Percentiles rank a stretch among this genome's conserved stretches.
These are phyloP conservation scores for Diversispora eburnea DNA, from an alignment of 192 early-diverging fungal species.

Conservation along the genomic window DNA sequence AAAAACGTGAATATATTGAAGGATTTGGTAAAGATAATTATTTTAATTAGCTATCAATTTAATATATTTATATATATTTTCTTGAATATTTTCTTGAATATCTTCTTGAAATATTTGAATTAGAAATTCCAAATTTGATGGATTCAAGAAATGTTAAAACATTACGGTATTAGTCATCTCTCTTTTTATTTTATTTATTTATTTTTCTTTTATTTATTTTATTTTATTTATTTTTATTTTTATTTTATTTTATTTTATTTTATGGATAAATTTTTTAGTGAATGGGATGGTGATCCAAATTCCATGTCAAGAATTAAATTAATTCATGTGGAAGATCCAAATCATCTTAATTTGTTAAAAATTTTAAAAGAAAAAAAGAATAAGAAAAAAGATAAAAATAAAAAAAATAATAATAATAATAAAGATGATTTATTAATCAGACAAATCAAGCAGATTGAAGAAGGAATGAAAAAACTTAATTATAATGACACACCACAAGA, in stretches of 20 bases:
- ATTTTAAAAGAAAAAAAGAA: no score
- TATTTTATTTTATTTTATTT: not conserved
- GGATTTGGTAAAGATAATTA: slow-evolving; percentile 46
- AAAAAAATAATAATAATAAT: no score
- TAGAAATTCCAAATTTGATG: slow-evolving; percentile 56
- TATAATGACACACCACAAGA: no score
- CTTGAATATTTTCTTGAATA: not conserved
- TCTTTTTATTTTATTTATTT: not conserved
- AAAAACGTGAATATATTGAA: slow-evolving; percentile 48
- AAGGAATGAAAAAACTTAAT: no score
- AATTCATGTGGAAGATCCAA: slow-evolving; percentile 36
- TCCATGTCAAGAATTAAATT: slow-evolving; percentile 45
- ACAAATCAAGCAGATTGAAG: no score
- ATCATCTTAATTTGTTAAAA: slow-evolving; percentile 1
- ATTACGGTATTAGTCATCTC: slow-evolving; percentile 23
- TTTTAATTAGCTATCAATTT: not conserved
- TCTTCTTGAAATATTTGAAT: not conserved
- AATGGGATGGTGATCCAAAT: slow-evolving; percentile 57
- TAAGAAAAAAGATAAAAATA: no score
- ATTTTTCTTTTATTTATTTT: no score
- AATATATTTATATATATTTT: not conserved
- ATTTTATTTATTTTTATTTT: not conserved
- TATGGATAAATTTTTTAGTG: slow-evolving; percentile 26
- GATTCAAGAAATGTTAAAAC: slow-evolving; percentile 49
- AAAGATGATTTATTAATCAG: no score